Percentiles rank a stretch among this genome's conserved stretches.
Conservation (phyloP, 164 flowering plant species). For the Magnolia sinica region DNA sequence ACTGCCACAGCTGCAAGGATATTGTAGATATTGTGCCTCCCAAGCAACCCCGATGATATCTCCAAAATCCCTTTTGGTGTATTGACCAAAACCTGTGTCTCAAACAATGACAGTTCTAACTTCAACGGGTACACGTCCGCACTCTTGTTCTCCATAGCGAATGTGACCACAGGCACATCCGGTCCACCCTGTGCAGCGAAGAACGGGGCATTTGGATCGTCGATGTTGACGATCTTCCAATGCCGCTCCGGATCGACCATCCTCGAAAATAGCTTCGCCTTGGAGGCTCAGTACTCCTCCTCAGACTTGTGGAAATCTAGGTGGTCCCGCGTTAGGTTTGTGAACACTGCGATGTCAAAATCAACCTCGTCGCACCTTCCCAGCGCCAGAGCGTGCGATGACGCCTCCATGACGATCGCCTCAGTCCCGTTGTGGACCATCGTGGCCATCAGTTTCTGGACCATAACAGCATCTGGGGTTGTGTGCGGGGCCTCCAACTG, state of each 20-base stretch:
- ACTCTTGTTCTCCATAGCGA: conserved; percentile 76
- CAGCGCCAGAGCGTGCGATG: conserved; percentile 60
- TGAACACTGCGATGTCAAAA: conserved; percentile 90
- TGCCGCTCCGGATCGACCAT: conserved; percentile 91
- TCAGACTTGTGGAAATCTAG: conserved; percentile 62
- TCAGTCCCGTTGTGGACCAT: conserved; percentile 94
- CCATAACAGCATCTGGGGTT: conserved; percentile 70
- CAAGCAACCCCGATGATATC: conserved; percentile 94
- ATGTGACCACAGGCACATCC: conserved; percentile 86
- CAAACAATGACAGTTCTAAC: conserved; percentile 82
- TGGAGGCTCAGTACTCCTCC: conserved; percentile 70
- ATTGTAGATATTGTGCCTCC: conserved; percentile 83
- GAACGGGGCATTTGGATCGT: conserved; percentile 80
- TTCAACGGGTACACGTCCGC: conserved; percentile 85
- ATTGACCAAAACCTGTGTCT: conserved; percentile 89
- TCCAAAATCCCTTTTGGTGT: conserved; percentile 92
- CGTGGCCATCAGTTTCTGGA: conserved; percentile 93
- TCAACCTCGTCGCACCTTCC: conserved; percentile 81
- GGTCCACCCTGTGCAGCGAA: conserved; percentile 74
- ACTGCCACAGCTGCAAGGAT: conserved; percentile 91
- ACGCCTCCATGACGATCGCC: conserved; percentile 93
- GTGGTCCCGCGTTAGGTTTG: conserved; percentile 71
- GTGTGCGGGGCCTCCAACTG: conserved; percentile 55
- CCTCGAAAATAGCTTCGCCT: conserved; percentile 64
- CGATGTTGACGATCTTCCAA: conserved; percentile 83